Evolutionary conservation across 176 grass and related monocot species (phyloP).

Genomic region (Olyra latifolia): DNA sequence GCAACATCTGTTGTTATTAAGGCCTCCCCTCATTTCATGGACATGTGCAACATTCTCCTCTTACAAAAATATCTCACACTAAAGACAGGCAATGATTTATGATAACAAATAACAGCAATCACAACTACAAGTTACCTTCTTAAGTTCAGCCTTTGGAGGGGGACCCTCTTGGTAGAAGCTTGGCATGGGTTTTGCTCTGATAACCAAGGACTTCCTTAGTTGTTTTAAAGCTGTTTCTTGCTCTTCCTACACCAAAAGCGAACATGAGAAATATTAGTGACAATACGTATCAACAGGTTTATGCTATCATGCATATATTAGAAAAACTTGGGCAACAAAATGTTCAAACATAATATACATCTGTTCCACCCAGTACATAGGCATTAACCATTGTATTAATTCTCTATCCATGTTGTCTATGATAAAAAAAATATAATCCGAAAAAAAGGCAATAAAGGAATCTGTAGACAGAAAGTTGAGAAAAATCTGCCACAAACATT

Average conservation of each 20-base stretch:
- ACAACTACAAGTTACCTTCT: constrained; percentile 63
- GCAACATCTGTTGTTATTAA: background rate
- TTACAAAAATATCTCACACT: background rate
- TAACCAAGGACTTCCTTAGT: constrained; percentile 76
- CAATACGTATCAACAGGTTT: background rate
- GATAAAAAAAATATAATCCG: background rate
- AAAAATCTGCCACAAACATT: background rate
- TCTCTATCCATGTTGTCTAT: background rate
- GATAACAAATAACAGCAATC: background rate
- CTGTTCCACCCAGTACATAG: background rate
- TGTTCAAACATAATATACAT: background rate
- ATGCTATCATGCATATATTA: background rate
- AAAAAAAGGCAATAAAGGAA: background rate
- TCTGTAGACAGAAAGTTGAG: background rate
- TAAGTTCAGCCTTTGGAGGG: constrained; percentile 87
- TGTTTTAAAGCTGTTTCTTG: constrained; percentile 86
- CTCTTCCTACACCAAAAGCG: constrained; percentile 65
- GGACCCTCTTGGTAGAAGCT: constrained; percentile 95
- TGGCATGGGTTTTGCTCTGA: constrained; percentile 87
- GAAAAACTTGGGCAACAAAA: constrained; percentile 19
- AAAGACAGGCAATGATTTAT: background rate
- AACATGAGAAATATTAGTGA: constrained; percentile 27
- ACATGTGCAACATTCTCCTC: background rate
- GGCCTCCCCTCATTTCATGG: background rate
- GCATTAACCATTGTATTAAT: background rate